These are phyloP conservation scores for Solidago caesia DNA, from an alignment of 129 eudicot genomes.

Conservation along the genomic window DNA sequence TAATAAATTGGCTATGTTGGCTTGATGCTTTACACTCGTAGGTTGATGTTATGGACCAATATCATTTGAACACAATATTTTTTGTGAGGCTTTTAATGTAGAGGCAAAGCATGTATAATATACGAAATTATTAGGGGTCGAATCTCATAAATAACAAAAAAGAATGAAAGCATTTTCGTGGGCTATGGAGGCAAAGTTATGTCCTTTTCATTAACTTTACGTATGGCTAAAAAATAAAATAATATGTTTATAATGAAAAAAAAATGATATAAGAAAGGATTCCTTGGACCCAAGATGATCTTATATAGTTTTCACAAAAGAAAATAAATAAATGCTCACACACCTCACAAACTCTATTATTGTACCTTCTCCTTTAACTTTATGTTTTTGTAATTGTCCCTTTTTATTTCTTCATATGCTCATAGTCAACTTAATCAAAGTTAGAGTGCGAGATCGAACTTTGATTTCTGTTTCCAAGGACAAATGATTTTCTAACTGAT, in stretches of 20 bases:
- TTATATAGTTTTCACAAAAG: neutral
- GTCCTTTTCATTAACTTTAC: neutral
- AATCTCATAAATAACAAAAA: too few species aligned
- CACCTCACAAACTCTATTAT: constrained; percentile 1
- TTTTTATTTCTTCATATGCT: neutral
- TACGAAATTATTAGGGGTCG: neutral
- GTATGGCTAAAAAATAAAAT: neutral
- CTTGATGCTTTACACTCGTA: too few species aligned
- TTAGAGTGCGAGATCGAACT: too few species aligned
- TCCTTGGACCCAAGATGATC: neutral
- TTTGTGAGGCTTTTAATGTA: too few species aligned
- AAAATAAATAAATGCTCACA: neutral
- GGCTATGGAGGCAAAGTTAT: neutral
- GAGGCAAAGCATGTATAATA: too few species aligned
- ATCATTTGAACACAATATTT: too few species aligned
- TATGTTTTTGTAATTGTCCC: neutral
- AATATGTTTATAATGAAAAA: neutral
- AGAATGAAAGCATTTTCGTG: neutral
- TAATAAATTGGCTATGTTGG: too few species aligned
- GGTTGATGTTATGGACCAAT: too few species aligned
- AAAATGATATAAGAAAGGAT: neutral
- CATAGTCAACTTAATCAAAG: neutral
- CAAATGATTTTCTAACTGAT: too few species aligned
- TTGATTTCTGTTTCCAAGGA: too few species aligned
- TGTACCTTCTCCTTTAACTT: constrained; percentile 5